Base-by-base conservation (phyloP, 1,139 yeast genomes). In the Meyerozyma smithsonii region DNA sequence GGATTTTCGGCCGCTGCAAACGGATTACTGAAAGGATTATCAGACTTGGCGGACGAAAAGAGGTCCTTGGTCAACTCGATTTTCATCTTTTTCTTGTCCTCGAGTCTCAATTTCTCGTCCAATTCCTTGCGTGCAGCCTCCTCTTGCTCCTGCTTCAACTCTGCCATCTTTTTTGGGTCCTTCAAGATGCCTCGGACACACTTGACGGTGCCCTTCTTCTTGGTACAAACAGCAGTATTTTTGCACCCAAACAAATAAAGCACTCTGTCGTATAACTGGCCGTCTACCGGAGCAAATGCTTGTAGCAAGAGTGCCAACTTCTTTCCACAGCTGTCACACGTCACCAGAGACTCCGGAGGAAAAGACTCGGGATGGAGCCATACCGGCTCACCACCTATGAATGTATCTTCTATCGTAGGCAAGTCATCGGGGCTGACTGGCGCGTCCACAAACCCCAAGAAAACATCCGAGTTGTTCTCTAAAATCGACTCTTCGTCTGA, bases 201-300 rank as follows among this genome's bases (percentile, higher is more conserved):
- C 51, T 84, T 77, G 3, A 88, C 65, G 2, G 84, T 68, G 3
- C 95, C 96, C 16, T 75, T 69, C 49, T 78, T 74, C 46, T 84
- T 71, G 35, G 84, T 74, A 56, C 97, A 92, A 8, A 47, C 49
- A 3, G 48, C 51, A 0, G 80, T 64, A 38, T 78, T 72, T 36
- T 72, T 66, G 62, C 98, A 92, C 2, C 80, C 80, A 59, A 90
- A 84, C 0, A 90, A 72, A 55, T 92, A 92, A 20, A 92, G 60
- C 10, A 81, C 81, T 42, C 98, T 73, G 52, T 89, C 97, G 55
- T 89, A 87, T 37, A 75, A 63, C n/a, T 81, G 72, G 28, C 74
- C 75, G 21, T 80, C 86, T 36, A 87, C 59, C 2, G 95, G 94
- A 1, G 96, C 84, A 60, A 74, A 83, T 2, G 92, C 84, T 58